A percentile compares a stretch with the other conserved stretches of the same genome.
Evolutionary conservation across 2,329 filamentous ascomycete genomes (phyloP).

Genomic region (Exophiala oligosperma): DNA sequence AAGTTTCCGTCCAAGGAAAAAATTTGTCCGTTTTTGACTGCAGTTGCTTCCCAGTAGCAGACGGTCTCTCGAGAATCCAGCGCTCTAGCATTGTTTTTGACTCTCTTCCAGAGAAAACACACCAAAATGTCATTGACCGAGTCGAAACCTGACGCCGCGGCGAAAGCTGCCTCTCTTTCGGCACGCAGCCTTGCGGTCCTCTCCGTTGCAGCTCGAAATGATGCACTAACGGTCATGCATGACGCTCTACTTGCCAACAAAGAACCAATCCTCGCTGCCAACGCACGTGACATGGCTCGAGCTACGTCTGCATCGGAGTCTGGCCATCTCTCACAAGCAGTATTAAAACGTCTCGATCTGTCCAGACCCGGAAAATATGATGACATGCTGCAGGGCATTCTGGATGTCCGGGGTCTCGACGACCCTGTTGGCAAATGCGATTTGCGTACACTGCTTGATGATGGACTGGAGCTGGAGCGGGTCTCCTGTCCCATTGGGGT

Average conservation of each 20-base stretch:
- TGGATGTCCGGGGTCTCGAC: conserved; percentile 78
- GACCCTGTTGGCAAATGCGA: conserved; percentile 93
- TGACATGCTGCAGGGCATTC: conserved; percentile 93
- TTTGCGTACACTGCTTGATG: conserved; percentile 80
- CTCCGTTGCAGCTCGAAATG: conserved; percentile 73
- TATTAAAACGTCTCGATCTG: conserved; percentile 86
- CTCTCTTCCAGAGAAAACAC: no score
- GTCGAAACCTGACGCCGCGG: conserved; percentile 74
- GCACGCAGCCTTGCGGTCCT: conserved; percentile 83
- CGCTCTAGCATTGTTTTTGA: no score
- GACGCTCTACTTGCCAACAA: conserved; percentile 68
- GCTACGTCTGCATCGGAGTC: conserved; percentile 72
- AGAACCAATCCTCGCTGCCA: conserved; percentile 79
- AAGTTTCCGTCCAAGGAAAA: no score
- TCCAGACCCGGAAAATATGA: conserved; percentile 88
- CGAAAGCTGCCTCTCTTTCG: conserved; percentile 73
- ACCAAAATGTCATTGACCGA: conserved; percentile 83
- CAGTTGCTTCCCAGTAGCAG: no score
- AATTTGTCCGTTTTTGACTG: no score
- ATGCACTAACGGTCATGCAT: conserved; percentile 81
- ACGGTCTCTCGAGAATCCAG: neutral
- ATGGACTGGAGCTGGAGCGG: conserved; percentile 79
- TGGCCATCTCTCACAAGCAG: conserved; percentile 75
- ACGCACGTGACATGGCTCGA: conserved; percentile 74
- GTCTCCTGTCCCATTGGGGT: conserved; percentile 95